Conservation (phyloP, 2,329 filamentous ascomycete genomes). For the Cladosporium austrohemisphaericum region DNA sequence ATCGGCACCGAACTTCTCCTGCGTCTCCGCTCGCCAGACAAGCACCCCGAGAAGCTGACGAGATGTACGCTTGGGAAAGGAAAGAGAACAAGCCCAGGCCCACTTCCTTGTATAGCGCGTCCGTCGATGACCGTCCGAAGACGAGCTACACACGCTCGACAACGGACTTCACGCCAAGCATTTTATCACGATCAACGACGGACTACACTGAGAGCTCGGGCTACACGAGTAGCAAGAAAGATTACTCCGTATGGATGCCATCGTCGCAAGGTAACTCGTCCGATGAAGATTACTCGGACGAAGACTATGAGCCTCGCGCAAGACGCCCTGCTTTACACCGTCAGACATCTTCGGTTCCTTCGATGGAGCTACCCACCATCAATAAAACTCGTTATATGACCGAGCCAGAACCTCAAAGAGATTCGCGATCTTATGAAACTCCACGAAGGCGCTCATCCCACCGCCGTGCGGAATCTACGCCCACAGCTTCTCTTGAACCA, state of each 20-base stretch:
- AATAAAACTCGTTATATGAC: conserved; percentile 42
- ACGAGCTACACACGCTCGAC: conserved; percentile 19
- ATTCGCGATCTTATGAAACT: conserved; percentile 1
- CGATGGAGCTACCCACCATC: conserved; percentile 44
- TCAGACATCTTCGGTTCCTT: conserved; percentile 48
- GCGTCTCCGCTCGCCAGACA: conserved; percentile 10
- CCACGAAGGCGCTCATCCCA: conserved; percentile 6
- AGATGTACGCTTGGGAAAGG: conserved; percentile 12
- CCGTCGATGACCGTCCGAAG: conserved; percentile 7
- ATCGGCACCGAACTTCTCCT: conserved; percentile 22
- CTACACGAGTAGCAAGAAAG: conserved; percentile 29
- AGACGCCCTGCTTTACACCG: conserved; percentile 38
- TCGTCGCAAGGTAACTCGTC: conserved; percentile 35
- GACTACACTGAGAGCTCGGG: conserved; percentile 24
- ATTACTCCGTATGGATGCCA: conserved; percentile 50
- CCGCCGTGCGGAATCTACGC: conserved; percentile 18
- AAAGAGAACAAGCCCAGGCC: conserved; percentile 1
- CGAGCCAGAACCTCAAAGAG: conserved; percentile 22
- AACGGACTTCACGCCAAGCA: conserved; percentile 28
- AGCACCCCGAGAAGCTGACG: neutral
- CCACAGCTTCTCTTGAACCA: conserved; percentile 15
- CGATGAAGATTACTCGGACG: conserved; percentile 28
- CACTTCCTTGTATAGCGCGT: conserved; percentile 4
- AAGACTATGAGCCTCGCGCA: conserved; percentile 22
- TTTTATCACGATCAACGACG: conserved; percentile 23